phyloP scores from a whole-genome alignment of 306 rosid species.

The Castanospermum australe region DNA sequence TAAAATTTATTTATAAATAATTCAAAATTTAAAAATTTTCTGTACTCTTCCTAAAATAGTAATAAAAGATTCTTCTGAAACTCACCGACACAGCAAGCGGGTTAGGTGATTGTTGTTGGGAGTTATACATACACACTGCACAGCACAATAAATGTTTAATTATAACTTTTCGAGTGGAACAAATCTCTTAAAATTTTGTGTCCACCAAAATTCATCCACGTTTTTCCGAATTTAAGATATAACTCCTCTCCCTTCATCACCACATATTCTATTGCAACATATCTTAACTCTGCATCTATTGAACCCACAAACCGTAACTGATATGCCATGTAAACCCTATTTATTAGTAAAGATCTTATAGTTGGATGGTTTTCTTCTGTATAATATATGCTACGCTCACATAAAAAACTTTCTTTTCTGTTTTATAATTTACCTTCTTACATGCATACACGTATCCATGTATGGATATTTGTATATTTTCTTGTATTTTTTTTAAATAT shows the following conservation, averaged over 20 bases:
- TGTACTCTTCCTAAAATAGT: too few relatives aligned
- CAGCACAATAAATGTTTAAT: neutral
- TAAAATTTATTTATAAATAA: too few relatives aligned
- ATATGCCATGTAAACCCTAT: neutral
- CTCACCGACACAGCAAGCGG: too few relatives aligned
- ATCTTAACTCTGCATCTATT: neutral
- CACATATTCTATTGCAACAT: neutral
- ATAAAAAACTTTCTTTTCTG: too few relatives aligned
- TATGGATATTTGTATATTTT: too few relatives aligned
- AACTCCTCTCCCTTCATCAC: neutral
- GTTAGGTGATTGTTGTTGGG: too few relatives aligned
- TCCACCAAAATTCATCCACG: slow-evolving; percentile 13
- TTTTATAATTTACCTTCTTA: too few relatives aligned
- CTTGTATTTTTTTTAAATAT: too few relatives aligned
- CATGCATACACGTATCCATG: too few relatives aligned
- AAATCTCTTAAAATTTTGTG: neutral
- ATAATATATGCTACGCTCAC: neutral
- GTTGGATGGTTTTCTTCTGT: too few relatives aligned
- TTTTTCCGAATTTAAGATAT: neutral
- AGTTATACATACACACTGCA: neutral
- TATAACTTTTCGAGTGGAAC: neutral
- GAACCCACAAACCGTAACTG: neutral
- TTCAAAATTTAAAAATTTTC: too few relatives aligned
- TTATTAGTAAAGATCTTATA: neutral
- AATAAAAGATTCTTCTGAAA: too few relatives aligned